Percentiles rank a stretch among this genome's conserved stretches.
Conservation (phyloP, 2,329 filamentous ascomycete genomes). For the Arthroderma sp. region DNA sequence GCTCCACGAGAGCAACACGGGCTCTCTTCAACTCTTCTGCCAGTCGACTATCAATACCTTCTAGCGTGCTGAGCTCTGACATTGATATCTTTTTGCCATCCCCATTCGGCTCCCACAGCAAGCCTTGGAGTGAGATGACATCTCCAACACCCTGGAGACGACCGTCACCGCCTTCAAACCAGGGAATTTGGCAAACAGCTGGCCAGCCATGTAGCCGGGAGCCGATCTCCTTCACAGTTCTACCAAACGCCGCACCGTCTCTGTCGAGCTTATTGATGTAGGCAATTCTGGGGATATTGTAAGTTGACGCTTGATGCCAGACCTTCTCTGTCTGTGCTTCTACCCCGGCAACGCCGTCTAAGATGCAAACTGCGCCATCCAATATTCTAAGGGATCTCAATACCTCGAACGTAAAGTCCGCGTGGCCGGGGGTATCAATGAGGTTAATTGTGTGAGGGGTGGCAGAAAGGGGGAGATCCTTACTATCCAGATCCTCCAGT, state of each 20-base stretch:
- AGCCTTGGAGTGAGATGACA: constrained; percentile 58
- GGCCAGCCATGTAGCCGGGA: constrained; percentile 70
- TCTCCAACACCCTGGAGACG: constrained; percentile 75
- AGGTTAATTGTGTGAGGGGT: constrained; percentile 64
- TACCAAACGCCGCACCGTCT: constrained; percentile 67
- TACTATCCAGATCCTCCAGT: constrained; percentile 17
- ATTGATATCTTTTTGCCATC: constrained; percentile 51
- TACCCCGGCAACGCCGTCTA: constrained; percentile 84
- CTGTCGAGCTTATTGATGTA: constrained; percentile 80
- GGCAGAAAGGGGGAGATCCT: constrained; percentile 37
- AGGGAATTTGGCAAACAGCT: constrained; percentile 85
- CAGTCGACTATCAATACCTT: constrained; percentile 36
- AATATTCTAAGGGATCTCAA: constrained; percentile 77
- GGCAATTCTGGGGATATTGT: constrained; percentile 68
- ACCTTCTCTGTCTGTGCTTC: constrained; percentile 96
- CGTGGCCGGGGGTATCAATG: constrained; percentile 93
- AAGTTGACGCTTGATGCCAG: constrained; percentile 78
- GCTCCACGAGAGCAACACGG: constrained; percentile 64
- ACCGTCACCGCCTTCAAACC: constrained; percentile 66
- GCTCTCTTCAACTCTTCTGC: constrained; percentile 60
- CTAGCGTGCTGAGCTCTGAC: constrained; percentile 42
- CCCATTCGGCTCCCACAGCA: constrained; percentile 56
- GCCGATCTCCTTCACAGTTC: constrained; percentile 75
- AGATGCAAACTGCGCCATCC: constrained; percentile 82
- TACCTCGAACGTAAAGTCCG: constrained; percentile 95